A percentile compares a stretch with the other conserved stretches of the same genome.
These are phyloP conservation scores for Pichia heedii DNA, from an alignment of 805 yeast species.

Conservation along the genomic window DNA sequence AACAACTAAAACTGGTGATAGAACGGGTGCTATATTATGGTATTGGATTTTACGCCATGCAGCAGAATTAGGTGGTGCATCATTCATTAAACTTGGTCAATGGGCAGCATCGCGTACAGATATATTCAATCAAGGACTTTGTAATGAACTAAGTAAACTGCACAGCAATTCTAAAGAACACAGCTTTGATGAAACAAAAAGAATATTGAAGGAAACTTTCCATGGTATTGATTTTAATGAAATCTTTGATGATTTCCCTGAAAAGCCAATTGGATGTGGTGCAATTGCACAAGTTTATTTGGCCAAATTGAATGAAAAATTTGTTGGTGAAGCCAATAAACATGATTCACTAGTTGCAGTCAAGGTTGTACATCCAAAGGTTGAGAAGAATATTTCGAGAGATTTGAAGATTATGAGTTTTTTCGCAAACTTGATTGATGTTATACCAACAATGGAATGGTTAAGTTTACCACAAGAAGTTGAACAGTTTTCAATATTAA, in stretches of 20 bases:
- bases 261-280: conserved; percentile 87
- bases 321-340: conserved; percentile 21
- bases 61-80: conserved; percentile 85
- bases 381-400: conserved; percentile 59
- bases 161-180: conserved; percentile 84
- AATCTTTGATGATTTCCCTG: conserved; percentile 70
- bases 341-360: conserved; percentile 67
- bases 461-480: conserved; percentile 91
- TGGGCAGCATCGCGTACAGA: conserved; percentile 99
- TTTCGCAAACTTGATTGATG: conserved; percentile 63
- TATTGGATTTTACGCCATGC: conserved; percentile 51
- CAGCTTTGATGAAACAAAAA: conserved; percentile 49
- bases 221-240: conserved; percentile 48
- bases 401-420: conserved; percentile 79
- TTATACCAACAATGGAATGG: conserved; percentile 96
- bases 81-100: conserved; percentile 87
- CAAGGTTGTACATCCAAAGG: conserved; percentile 87
- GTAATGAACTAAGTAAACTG: conserved; percentile 63
- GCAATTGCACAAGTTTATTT: conserved; percentile 95
- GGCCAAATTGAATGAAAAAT: conserved; percentile 49
- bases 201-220: conserved; percentile 51
- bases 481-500: conserved; percentile 72
- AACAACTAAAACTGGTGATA: conserved; percentile 30
- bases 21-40: conserved; percentile 66
- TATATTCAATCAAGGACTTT: conserved; percentile 71